These are phyloP conservation scores for Gyromitra esculenta DNA, from an alignment of 2,329 filamentous ascomycete species.

Conservation along the genomic window DNA sequence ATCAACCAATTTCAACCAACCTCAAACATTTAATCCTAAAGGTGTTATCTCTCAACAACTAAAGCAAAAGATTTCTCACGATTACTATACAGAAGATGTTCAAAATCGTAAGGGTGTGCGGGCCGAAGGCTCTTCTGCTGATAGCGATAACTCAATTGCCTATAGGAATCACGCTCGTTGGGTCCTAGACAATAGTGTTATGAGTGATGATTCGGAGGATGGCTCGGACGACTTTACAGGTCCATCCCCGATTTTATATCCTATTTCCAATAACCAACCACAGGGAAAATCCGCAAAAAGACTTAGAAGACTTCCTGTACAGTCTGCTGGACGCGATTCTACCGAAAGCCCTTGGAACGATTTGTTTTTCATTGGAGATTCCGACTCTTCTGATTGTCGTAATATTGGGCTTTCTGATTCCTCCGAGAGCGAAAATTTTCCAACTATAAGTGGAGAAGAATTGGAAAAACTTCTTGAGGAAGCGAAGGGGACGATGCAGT, in stretches of 20 bases:
- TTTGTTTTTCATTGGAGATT: conserved; percentile 37
- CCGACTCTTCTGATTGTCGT: conserved; percentile 27
- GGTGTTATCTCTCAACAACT: conserved; percentile 40
- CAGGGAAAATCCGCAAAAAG: not conserved
- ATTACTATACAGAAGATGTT: not conserved
- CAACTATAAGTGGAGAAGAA: conserved; percentile 40
- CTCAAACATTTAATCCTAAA: not conserved
- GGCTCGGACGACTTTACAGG: not conserved
- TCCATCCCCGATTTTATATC: not conserved
- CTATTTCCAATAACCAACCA: not conserved
- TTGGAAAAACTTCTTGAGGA: conserved; percentile 40
- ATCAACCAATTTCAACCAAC: not conserved
- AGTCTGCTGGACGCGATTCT: not conserved
- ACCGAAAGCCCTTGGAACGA: conserved; percentile 8
- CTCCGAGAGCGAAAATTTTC: conserved; percentile 15
- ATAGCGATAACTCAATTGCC: conserved; percentile 8
- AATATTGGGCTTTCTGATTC: not conserved
- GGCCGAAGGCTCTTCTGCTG: not conserved
- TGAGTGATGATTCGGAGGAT: conserved; percentile 39
- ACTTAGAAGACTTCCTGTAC: not conserved
- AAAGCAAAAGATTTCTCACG: conserved; percentile 27
- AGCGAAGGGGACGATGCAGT: conserved; percentile 41
- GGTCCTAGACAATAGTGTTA: conserved; percentile 33
- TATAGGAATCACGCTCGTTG: conserved; percentile 39
- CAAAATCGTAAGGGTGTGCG: not conserved